These are phyloP conservation scores for Skeletonema costatum DNA, from an alignment of 108 stramenopile genomes.

Conservation along the genomic window DNA sequence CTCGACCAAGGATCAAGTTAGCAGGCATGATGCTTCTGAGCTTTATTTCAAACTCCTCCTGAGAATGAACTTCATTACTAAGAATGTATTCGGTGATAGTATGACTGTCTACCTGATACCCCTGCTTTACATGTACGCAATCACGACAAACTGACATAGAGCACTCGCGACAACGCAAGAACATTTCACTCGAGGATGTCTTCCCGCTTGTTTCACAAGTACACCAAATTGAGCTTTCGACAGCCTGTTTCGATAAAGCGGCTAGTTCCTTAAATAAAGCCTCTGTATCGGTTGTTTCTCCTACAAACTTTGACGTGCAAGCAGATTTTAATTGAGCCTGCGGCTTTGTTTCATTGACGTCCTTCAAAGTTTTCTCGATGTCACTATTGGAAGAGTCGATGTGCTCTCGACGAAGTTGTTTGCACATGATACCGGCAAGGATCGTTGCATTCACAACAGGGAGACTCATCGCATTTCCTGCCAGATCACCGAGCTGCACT, in stretches of 20 bases:
- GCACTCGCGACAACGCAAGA: slow-evolving; percentile 54
- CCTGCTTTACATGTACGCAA: slow-evolving; percentile 43
- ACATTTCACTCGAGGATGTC: slow-evolving; percentile 30
- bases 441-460: slow-evolving; percentile 75
- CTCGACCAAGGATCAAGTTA: slow-evolving; percentile 31
- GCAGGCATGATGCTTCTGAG: slow-evolving; percentile 53
- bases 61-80: slow-evolving; percentile 16
- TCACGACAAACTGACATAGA: slow-evolving; percentile 55
- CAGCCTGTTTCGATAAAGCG: slow-evolving; percentile 41
- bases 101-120: slow-evolving; percentile 55
- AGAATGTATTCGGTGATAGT: slow-evolving; percentile 23
- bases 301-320: not conserved
- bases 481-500: slow-evolving; percentile 78
- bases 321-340: not conserved
- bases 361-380: slow-evolving; percentile 17
- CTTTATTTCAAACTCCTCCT: slow-evolving; percentile 41
- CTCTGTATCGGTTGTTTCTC: slow-evolving; percentile 19
- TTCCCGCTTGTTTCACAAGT: slow-evolving; percentile 70
- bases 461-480: slow-evolving; percentile 84
- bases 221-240: slow-evolving; percentile 64
- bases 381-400: slow-evolving; percentile 2
- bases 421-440: slow-evolving; percentile 59
- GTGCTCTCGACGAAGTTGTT: slow-evolving; percentile 57
- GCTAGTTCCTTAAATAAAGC: slow-evolving; percentile 39
- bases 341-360: not conserved